A percentile compares a stretch with the other conserved stretches of the same genome.
These are phyloP conservation scores for Aspergillus unguis DNA, from an alignment of 2,329 filamentous ascomycete species.

Conservation along the genomic window DNA sequence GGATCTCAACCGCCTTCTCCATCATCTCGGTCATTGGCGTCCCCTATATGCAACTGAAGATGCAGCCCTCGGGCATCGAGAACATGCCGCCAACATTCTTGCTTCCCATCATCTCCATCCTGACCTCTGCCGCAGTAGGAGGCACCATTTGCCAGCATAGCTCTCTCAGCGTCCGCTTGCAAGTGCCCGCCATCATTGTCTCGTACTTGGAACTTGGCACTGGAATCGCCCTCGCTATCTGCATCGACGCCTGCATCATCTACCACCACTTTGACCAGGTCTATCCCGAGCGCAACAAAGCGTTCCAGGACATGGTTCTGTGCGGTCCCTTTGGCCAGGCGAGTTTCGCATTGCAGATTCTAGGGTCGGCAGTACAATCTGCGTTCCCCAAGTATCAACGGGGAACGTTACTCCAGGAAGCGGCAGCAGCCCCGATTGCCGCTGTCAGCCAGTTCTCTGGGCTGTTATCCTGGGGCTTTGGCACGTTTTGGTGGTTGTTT, in stretches of 20 bases:
- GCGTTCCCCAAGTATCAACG: conserved; percentile 34
- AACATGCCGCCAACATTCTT: conserved; percentile 33
- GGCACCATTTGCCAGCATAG: conserved; percentile 34
- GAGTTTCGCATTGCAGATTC: conserved; percentile 39
- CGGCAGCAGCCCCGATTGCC: conserved; percentile 31
- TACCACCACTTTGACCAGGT: conserved; percentile 29
- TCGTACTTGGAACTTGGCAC: conserved; percentile 40
- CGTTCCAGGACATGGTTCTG: conserved; percentile 42
- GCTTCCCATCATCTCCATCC: conserved; percentile 39
- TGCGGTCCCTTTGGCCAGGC: conserved; percentile 41
- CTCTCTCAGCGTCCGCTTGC: conserved; percentile 25
- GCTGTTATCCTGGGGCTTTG: conserved; percentile 40
- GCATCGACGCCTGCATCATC: conserved; percentile 34
- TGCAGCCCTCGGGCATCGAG: conserved; percentile 36
- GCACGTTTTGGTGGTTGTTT: conserved; percentile 44
- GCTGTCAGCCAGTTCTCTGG: conserved; percentile 38
- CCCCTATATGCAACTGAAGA: conserved; percentile 36
- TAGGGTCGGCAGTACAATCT: conserved; percentile 33
- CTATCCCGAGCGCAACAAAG: conserved; percentile 20
- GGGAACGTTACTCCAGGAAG: conserved; percentile 32
- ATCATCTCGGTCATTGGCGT: conserved; percentile 31
- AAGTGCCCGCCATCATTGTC: conserved; percentile 41
- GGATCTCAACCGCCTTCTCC: conserved; percentile 36
- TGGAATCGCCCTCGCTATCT: conserved; percentile 32
- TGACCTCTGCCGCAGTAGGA: conserved; percentile 40